These are phyloP conservation scores for Metarhizium guizhouense DNA, from an alignment of 2,329 filamentous ascomycete species.

Conservation along the genomic window DNA sequence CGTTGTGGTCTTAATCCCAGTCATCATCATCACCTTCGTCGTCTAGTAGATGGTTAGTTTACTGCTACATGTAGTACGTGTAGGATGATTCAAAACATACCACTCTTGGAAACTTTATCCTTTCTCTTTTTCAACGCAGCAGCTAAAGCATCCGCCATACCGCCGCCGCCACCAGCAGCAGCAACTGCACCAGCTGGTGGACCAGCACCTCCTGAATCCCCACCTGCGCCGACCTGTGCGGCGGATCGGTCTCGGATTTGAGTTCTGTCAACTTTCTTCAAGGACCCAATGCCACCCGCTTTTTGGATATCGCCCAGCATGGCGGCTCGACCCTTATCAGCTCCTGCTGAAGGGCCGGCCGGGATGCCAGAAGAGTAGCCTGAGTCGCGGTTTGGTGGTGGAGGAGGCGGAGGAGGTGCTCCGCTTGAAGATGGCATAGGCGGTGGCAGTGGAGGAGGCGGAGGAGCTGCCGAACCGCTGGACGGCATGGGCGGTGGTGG, in stretches of 20 bases:
- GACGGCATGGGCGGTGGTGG: slow-evolving; percentile 12
- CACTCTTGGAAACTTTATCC: slow-evolving; percentile 88
- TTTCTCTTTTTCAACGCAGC: slow-evolving; percentile 74
- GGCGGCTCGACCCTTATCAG: slow-evolving; percentile 43
- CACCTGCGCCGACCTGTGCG: slow-evolving; percentile 46
- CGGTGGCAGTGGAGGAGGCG: slow-evolving; percentile 29
- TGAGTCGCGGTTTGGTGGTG: slow-evolving; percentile 49
- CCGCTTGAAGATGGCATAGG: slow-evolving; percentile 19
- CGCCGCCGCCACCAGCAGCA: slow-evolving; percentile 49
- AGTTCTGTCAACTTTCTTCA: slow-evolving; percentile 66
- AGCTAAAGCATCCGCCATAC: slow-evolving; percentile 75
- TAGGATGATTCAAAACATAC: slow-evolving; percentile 49
- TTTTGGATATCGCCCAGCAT: slow-evolving; percentile 65
- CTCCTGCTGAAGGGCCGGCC: slow-evolving; percentile 30
- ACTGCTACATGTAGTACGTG: neutral
- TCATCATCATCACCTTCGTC: slow-evolving; percentile 72
- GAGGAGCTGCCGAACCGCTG: slow-evolving; percentile 18
- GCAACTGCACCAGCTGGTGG: slow-evolving; percentile 44
- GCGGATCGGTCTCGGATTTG: slow-evolving; percentile 65
- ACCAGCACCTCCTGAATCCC: slow-evolving; percentile 41
- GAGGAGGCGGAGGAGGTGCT: slow-evolving; percentile 35
- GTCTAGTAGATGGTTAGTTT: slow-evolving; percentile 38
- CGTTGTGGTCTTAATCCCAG: slow-evolving; percentile 36
- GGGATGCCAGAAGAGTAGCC: slow-evolving; percentile 48
- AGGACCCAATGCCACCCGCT: slow-evolving; percentile 53